Conservation (phyloP, 2,329 filamentous ascomycete species). For the Aspergillus quadrilineatus region DNA sequence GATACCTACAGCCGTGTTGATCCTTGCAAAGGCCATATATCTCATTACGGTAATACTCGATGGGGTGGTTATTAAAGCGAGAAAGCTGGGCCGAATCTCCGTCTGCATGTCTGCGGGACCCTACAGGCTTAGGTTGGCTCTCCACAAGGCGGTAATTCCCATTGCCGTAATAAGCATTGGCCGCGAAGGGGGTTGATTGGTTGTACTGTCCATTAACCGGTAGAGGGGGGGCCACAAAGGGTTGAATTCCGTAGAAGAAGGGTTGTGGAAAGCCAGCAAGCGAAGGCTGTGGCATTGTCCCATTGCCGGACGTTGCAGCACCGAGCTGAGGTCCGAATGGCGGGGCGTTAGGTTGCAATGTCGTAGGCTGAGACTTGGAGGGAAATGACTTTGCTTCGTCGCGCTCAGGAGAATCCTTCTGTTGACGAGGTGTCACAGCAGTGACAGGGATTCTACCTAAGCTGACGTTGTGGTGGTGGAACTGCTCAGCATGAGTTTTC, state of each 20-base stretch:
- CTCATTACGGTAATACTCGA: conserved; percentile 77
- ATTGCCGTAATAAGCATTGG: conserved; percentile 51
- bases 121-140: conserved; percentile 72
- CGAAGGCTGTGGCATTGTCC: conserved; percentile 31
- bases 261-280: conserved; percentile 40
- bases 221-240: conserved; percentile 54
- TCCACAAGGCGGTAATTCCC: conserved; percentile 60
- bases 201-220: conserved; percentile 51
- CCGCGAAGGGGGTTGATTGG: conserved; percentile 56
- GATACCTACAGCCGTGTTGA: conserved; percentile 92
- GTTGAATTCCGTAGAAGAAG: conserved; percentile 53
- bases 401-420: conserved; percentile 39
- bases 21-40: conserved; percentile 94
- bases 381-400: conserved; percentile 47
- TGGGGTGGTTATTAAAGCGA: conserved; percentile 77
- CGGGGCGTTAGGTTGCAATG: conserved; percentile 74
- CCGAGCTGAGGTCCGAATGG: conserved; percentile 70
- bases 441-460: conserved; percentile 74
- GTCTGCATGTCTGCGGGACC: conserved; percentile 55
- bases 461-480: conserved; percentile 75
- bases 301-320: conserved; percentile 30
- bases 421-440: conserved; percentile 63
- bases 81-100: conserved; percentile 61
- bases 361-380: conserved; percentile 65
- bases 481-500: conserved; percentile 62